Conservation (phyloP, 78 protist genomes). For the Dictyostelium brefeldianum region DNA sequence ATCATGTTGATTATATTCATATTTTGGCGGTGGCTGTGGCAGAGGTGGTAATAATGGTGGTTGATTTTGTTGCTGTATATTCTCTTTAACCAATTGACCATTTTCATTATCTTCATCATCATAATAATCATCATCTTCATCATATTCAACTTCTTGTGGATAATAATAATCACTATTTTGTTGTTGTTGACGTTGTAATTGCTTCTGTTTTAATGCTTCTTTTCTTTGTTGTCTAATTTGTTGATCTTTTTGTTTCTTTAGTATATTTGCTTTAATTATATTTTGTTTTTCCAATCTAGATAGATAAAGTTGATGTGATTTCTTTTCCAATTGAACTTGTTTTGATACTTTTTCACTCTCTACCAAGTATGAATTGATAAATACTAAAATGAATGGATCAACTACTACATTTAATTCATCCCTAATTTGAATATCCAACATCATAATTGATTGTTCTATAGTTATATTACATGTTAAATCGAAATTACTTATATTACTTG, state of each 20-base stretch:
- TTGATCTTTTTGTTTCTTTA: conserved; percentile 13
- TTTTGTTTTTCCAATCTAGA: background rate
- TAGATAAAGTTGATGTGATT: background rate
- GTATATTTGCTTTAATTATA: background rate
- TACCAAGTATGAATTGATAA: background rate
- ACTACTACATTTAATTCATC: background rate
- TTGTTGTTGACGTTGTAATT: conserved; percentile 8
- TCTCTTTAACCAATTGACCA: too few species aligned
- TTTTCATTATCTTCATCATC: background rate
- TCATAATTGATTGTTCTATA: background rate
- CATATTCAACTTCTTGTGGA: background rate
- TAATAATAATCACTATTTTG: conserved; percentile 12
- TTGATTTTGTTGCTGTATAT: too few species aligned
- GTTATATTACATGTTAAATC: background rate
- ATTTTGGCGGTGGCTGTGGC: background rate
- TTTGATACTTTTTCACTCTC: background rate
- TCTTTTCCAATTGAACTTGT: conserved; percentile 3
- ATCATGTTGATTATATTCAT: background rate
- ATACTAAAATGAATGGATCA: conserved; percentile 17
- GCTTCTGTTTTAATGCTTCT: background rate
- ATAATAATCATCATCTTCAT: background rate
- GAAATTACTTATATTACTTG: background rate
- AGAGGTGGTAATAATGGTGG: too few species aligned
- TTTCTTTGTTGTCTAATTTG: background rate
- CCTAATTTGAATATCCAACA: background rate